phyloP scores from a whole-genome alignment of 2,329 filamentous ascomycete species.

The Chaetomiaceae sp. region DNA sequence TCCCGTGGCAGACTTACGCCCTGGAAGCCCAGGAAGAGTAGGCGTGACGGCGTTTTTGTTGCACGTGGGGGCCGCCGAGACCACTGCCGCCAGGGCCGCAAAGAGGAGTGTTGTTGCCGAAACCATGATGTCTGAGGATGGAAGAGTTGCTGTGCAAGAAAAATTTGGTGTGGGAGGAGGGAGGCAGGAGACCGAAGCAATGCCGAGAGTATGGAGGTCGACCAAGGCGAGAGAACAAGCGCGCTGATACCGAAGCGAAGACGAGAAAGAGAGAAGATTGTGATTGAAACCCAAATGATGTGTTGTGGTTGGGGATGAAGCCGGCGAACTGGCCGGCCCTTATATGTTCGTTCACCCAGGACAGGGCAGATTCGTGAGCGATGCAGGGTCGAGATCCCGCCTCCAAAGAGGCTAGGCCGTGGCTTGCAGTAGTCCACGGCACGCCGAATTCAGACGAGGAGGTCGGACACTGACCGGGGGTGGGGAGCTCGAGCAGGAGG shows the following conservation, averaged over 20 bases:
- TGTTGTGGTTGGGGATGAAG: slow-evolving; percentile 11
- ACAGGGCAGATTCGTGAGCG: slow-evolving; percentile 5
- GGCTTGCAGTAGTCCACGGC: slow-evolving; percentile 12
- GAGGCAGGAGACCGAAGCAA: not conserved
- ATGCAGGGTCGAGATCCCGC: slow-evolving; percentile 7
- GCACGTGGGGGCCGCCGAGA: slow-evolving; percentile 18
- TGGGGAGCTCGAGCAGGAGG: slow-evolving; percentile 13
- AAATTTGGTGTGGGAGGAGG: not conserved
- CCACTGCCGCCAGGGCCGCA: slow-evolving; percentile 19
- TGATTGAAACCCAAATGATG: slow-evolving; percentile 8
- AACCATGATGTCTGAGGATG: slow-evolving; percentile 19
- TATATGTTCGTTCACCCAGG: slow-evolving; percentile 19
- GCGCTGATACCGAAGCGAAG: not conserved
- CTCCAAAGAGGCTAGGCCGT: slow-evolving; percentile 4
- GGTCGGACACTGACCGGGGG: slow-evolving; percentile 10
- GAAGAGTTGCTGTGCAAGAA: no score
- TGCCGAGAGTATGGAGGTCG: slow-evolving; percentile 1
- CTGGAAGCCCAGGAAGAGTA: slow-evolving; percentile 19
- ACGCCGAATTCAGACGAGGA: slow-evolving; percentile 8
- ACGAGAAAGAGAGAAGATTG: slow-evolving; percentile 7
- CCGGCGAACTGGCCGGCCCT: slow-evolving; percentile 9
- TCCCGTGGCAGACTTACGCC: slow-evolving; percentile 8
- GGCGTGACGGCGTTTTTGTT: slow-evolving; percentile 12
- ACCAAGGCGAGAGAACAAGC: not conserved
- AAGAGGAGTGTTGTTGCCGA: slow-evolving; percentile 17